Percentiles rank a stretch among this genome's conserved stretches.
These are phyloP conservation scores for Novakomyces olei DNA, from an alignment of 805 yeast species.

Conservation along the genomic window DNA sequence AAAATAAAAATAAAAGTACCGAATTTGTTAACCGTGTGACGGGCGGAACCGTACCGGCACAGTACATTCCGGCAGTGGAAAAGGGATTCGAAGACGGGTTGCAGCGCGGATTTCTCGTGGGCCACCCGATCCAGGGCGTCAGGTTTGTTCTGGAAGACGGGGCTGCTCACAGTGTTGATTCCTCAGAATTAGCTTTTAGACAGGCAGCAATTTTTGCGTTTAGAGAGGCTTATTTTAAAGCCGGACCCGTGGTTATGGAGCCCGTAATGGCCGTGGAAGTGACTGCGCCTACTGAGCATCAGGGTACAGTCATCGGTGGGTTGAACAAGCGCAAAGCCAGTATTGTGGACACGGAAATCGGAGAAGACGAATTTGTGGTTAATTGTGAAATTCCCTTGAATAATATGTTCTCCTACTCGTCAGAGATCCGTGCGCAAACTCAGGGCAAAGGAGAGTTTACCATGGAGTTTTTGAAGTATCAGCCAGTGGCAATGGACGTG, in stretches of 20 bases:
- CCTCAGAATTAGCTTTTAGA: slow-evolving; percentile 85
- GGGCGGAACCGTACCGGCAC: slow-evolving; percentile 93
- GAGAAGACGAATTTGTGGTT: slow-evolving; percentile 81
- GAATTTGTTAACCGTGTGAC: slow-evolving; percentile 68
- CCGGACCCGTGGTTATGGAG: slow-evolving; percentile 76
- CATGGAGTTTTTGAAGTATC: slow-evolving; percentile 78
- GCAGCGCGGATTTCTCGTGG: slow-evolving; percentile 90
- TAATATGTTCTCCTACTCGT: slow-evolving; percentile 89
- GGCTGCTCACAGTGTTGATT: slow-evolving; percentile 90
- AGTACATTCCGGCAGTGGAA: slow-evolving; percentile 78
- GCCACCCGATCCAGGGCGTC: slow-evolving; percentile 81
- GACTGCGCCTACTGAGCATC: slow-evolving; percentile 91
- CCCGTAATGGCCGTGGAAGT: slow-evolving; percentile 90
- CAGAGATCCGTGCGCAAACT: slow-evolving; percentile 82
- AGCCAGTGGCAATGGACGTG: slow-evolving; percentile 73
- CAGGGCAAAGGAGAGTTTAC: slow-evolving; percentile 99
- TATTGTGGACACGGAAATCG: slow-evolving; percentile 83
- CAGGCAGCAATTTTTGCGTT: slow-evolving; percentile 84
- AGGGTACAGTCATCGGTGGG: slow-evolving; percentile 75
- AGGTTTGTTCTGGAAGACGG: slow-evolving; percentile 92
- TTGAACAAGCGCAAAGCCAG: slow-evolving; percentile 81
- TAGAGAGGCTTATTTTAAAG: slow-evolving; percentile 65
- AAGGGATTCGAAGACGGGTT: slow-evolving; percentile 79
- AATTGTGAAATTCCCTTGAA: slow-evolving; percentile 92
- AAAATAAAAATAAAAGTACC: no score